Percentiles rank a stretch among this genome's conserved stretches.
Evolutionary conservation across 345 rosid genomes (phyloP).

Genomic region (Dipteronia dyeriana): DNA sequence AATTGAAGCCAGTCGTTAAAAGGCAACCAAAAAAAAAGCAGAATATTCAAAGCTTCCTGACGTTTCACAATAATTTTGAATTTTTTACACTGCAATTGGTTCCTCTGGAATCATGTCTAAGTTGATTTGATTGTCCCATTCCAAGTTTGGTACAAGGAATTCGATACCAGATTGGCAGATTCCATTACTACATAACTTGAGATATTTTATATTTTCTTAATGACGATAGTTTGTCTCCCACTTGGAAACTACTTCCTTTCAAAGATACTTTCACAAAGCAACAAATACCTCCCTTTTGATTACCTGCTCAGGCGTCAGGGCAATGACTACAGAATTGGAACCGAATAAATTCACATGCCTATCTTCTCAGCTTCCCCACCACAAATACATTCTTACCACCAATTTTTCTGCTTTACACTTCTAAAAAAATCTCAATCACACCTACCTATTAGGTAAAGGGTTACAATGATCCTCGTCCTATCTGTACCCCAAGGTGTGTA

Average conservation of each 20-base stretch:
- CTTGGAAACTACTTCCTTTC: constrained; percentile 22
- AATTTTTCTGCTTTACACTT: constrained; percentile 5
- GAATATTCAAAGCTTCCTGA: constrained; percentile 20
- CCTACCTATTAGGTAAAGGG: neutral
- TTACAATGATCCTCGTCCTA: no score
- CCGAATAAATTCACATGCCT: constrained; percentile 15
- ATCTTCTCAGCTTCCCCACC: neutral
- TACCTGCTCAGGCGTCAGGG: constrained; percentile 4
- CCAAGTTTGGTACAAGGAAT: neutral
- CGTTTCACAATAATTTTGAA: neutral
- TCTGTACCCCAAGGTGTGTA: neutral
- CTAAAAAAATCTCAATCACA: neutral
- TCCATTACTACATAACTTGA: constrained; percentile 16
- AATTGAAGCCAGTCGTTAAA: neutral
- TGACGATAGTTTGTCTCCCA: constrained; percentile 18
- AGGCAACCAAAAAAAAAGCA: neutral
- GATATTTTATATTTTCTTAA: no score
- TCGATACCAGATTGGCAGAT: constrained; percentile 27
- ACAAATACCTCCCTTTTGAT: constrained; percentile 16
- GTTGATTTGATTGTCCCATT: neutral
- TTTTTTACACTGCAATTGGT: neutral
- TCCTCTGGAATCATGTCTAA: constrained; percentile 10
- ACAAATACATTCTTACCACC: neutral
- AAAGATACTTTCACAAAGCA: constrained; percentile 9
- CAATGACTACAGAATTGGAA: constrained; percentile 22